Conservation (phyloP, 495 filamentous ascomycete species). For the Lindgomyces ingoldianus region DNA sequence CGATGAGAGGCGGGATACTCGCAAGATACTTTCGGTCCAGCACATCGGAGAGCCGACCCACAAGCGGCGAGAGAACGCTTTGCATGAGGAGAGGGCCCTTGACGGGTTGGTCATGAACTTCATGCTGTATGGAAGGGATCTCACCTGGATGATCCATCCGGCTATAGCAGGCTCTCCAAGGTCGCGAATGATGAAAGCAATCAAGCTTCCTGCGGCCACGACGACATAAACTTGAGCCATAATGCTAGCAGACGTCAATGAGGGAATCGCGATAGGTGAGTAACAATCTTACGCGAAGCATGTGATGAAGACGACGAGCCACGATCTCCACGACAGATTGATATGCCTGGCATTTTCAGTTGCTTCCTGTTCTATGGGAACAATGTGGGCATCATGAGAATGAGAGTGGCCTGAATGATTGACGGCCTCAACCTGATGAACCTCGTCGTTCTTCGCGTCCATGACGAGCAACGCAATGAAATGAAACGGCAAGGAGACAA, state of each 20-base stretch:
- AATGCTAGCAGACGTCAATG: conserved; percentile 11
- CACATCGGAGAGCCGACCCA: conserved; percentile 58
- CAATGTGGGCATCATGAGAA: conserved; percentile 7
- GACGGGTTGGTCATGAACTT: conserved; percentile 27
- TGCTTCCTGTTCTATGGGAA: conserved; percentile 23
- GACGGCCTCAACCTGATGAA: conserved; percentile 6
- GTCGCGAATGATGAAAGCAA: conserved; percentile 57
- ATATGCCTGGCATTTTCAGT: conserved; percentile 34
- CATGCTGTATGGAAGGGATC: background rate
- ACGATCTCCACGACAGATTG: conserved; percentile 40
- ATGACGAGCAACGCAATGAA: background rate
- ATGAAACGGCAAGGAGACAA: background rate
- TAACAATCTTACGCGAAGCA: conserved; percentile 31
- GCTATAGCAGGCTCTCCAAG: conserved; percentile 53
- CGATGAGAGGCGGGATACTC: conserved; percentile 52
- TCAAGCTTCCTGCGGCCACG: conserved; percentile 56
- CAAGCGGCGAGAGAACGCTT: conserved; percentile 54
- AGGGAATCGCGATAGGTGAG: background rate
- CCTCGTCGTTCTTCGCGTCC: conserved; percentile 11
- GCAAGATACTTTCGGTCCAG: conserved; percentile 56
- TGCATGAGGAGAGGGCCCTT: conserved; percentile 51
- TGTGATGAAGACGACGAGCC: conserved; percentile 43
- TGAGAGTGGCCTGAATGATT: background rate
- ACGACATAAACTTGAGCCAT: conserved; percentile 56
- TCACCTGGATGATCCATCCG: conserved; percentile 55